A percentile compares a stretch with the other conserved stretches of the same genome.
Evolutionary conservation across 352 stramenopile genomes (phyloP).

Genomic region (Globisporangium apiculatum): DNA sequence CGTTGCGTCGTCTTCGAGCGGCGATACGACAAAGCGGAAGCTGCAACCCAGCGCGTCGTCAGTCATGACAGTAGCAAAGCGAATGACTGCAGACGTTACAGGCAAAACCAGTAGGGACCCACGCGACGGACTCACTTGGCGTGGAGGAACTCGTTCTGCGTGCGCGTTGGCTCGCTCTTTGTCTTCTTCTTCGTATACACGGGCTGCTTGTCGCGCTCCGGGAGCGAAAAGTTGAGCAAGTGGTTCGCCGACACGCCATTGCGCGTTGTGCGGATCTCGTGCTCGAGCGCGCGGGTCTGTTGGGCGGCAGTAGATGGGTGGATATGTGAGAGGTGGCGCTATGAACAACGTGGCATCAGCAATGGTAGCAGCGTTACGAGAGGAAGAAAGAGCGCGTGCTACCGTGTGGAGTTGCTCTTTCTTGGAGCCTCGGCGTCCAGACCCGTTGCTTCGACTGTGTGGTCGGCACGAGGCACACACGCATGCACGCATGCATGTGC

Average conservation of each 20-base stretch:
- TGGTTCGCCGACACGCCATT: constrained; percentile 76
- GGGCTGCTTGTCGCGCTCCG: constrained; percentile 51
- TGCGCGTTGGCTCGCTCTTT: constrained; percentile 52
- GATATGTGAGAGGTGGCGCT: background rate
- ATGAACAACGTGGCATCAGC: background rate
- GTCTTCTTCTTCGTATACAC: constrained; percentile 34
- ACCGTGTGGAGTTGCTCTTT: constrained; percentile 11
- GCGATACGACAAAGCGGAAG: constrained; percentile 78
- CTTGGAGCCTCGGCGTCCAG: constrained; percentile 8
- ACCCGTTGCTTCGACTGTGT: constrained; percentile 13
- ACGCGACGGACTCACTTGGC: constrained; percentile 49
- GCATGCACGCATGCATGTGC: too few relatives aligned
- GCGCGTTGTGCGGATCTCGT: constrained; percentile 47
- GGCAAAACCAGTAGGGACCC: too few relatives aligned
- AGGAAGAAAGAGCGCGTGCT: background rate
- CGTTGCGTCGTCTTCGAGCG: constrained; percentile 32
- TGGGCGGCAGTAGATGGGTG: background rate
- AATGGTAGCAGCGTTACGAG: too few relatives aligned
- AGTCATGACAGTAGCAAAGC: background rate
- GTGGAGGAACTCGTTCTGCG: constrained; percentile 80
- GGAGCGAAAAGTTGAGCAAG: constrained; percentile 78
- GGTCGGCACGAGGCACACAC: too few relatives aligned
- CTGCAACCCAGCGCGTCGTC: constrained; percentile 17
- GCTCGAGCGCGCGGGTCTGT: constrained; percentile 49
- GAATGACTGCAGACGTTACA: background rate